phyloP scores from a whole-genome alignment of 2,329 filamentous ascomycete species.

The Scytalidium sp. region DNA sequence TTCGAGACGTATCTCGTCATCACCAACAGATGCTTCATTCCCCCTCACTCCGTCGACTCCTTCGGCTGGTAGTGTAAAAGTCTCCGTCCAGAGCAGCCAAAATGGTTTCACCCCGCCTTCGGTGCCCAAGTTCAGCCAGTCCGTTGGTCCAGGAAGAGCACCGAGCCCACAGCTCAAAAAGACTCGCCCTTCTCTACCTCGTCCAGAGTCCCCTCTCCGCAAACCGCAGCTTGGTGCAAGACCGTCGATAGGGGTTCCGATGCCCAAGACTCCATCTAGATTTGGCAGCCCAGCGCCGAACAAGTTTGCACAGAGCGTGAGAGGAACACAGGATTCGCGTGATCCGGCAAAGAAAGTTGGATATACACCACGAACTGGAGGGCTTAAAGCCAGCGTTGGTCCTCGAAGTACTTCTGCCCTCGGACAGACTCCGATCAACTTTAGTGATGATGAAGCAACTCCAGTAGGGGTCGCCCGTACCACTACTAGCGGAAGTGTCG shows the following conservation, averaged over 20 bases:
- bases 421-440: slow-evolving; percentile 42
- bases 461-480: slow-evolving; percentile 49
- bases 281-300: slow-evolving; percentile 61
- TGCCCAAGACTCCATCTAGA: slow-evolving; percentile 47
- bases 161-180: slow-evolving; percentile 71
- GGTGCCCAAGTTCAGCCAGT: slow-evolving; percentile 82
- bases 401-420: slow-evolving; percentile 60
- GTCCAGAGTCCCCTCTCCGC: slow-evolving; percentile 82
- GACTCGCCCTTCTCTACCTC: slow-evolving; percentile 73
- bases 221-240: slow-evolving; percentile 57
- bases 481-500: slow-evolving; percentile 47
- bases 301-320: slow-evolving; percentile 62
- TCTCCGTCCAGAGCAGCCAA: slow-evolving; percentile 35
- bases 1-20: slow-evolving; percentile 60
- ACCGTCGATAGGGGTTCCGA: slow-evolving; percentile 55
- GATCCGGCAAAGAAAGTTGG: slow-evolving; percentile 57
- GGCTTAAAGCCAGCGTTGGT: slow-evolving; percentile 43
- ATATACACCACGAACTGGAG: slow-evolving; percentile 42
- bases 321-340: slow-evolving; percentile 49
- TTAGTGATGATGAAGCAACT: slow-evolving; percentile 56
- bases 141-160: slow-evolving; percentile 68
- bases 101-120: slow-evolving; percentile 62
- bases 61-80: slow-evolving; percentile 48
- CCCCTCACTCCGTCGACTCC: slow-evolving; percentile 70
- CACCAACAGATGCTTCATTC: slow-evolving; percentile 49